Base-by-base conservation (phyloP, 2,329 filamentous ascomycete genomes). In the Botrytis byssoidea region DNA sequence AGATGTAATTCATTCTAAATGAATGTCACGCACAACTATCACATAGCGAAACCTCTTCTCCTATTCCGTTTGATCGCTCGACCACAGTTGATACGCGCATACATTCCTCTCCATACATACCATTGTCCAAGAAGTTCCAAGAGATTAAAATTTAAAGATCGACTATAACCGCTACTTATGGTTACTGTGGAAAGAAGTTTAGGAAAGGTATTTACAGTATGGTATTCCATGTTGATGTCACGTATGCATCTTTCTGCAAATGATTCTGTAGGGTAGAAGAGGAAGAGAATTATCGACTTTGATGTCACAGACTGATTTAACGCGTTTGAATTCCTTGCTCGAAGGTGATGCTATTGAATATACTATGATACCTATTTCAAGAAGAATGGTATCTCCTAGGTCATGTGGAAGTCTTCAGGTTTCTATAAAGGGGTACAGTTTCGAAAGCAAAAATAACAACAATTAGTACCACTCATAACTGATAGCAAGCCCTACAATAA, bases 261-360 rank as follows among this genome's bases (percentile, higher is more conserved):
- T 14, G 48, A 51, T n/a, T 16, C 25, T 4, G 2, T 7, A 14
- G 14, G 4, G 48, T n/a, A 10, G 1, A 51, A 51, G 25, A n/a
- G 5, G 14, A 14, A 6, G 14, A n/a, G 10, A 4, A n/a, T 51
- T 14, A 4, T 4, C 48, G 2, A 51, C 0, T 51, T 16, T n/a
- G 3, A n/a, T 14, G 5, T 3, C 12, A n/a, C 48, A 51, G 14
- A 16, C 2, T 4, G 6, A n/a, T 6, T n/a, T 5, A n/a, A n/a
- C 5, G 25, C 1, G 12, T 25, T n/a, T 6, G 3, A n/a, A 3
- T n/a, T n/a, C 8, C 4, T 7, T 7, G 7, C 5, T n/a, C 25
- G 12, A 51, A 0, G 0, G 1, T 51, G 12, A 51, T 2, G 48
- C 1, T 0, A n/a, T n/a, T n/a, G 5, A 7, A 7, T 14, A n/a